Evolutionary conservation across 306 rosid species (phyloP).

Genomic region (Castanopsis chinensis): DNA sequence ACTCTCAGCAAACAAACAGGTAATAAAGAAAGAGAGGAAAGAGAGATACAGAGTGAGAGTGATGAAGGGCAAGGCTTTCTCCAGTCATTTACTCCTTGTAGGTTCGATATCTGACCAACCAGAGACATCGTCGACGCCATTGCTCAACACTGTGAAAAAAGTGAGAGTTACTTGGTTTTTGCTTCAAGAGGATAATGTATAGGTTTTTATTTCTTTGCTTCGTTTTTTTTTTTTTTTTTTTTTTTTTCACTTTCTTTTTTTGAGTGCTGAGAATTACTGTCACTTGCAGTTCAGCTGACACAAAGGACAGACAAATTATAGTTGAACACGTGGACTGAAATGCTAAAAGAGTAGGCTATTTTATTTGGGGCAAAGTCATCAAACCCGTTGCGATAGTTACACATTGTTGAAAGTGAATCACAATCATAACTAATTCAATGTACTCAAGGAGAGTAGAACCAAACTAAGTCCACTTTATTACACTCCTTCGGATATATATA

Average conservation of each 20-base stretch:
- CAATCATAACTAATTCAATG: no score
- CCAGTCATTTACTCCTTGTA: constrained; percentile 37
- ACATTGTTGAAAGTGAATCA: no score
- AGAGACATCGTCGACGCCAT: constrained; percentile 63
- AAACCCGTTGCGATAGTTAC: no score
- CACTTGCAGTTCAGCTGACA: neutral
- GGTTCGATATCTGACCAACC: constrained; percentile 42
- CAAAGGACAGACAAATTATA: constrained; percentile 11
- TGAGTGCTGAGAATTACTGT: neutral
- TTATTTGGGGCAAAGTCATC: no score
- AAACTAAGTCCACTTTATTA: no score
- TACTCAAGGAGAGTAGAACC: no score
- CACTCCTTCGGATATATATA: no score
- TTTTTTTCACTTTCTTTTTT: neutral
- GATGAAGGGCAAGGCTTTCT: constrained; percentile 35
- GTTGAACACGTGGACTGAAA: neutral
- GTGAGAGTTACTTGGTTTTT: neutral
- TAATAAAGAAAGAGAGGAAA: constrained; percentile 11
- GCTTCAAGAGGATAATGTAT: constrained; percentile 8
- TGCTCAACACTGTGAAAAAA: neutral
- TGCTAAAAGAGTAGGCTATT: neutral
- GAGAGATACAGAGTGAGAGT: constrained; percentile 34
- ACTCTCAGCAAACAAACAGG: constrained; percentile 22
- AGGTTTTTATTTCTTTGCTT: neutral
- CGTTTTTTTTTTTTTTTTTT: neutral